Conservation (phyloP, 805 yeast genomes). For the Metschnikowia kofuensis region DNA sequence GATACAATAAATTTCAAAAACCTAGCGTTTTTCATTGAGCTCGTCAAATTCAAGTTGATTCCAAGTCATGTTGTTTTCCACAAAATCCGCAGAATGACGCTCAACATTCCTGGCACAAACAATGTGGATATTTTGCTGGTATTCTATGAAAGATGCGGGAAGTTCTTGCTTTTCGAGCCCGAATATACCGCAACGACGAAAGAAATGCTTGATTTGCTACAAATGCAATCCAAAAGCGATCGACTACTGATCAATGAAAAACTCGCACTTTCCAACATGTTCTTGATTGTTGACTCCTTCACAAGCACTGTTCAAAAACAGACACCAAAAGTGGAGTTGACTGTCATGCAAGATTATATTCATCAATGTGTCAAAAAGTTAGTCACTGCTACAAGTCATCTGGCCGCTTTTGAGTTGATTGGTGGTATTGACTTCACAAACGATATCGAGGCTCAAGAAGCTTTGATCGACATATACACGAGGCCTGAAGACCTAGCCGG, state of each 20-base stretch:
- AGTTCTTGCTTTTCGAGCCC: constrained; percentile 53
- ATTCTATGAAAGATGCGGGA: constrained; percentile 74
- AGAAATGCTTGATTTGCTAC: constrained; percentile 58
- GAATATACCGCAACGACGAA: constrained; percentile 59
- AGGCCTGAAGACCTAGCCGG: constrained; percentile 61
- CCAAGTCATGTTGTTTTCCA: constrained; percentile 74
- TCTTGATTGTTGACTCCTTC: constrained; percentile 52
- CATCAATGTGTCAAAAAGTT: constrained; percentile 12
- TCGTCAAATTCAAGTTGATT: constrained; percentile 71
- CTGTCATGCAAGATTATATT: constrained; percentile 13
- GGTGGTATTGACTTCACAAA: constrained; percentile 46
- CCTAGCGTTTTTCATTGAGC: constrained; percentile 65
- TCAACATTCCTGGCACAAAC: constrained; percentile 47
- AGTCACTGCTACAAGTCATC: constrained; percentile 1
- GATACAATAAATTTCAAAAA: constrained; percentile 53
- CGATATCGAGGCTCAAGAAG: constrained; percentile 29
- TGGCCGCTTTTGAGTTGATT: constrained; percentile 4
- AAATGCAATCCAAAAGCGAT: constrained; percentile 46
- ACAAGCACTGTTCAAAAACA: constrained; percentile 7
- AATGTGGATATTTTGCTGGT: constrained; percentile 68
- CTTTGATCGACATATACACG: constrained; percentile 43
- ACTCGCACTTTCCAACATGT: constrained; percentile 55
- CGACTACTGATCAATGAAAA: constrained; percentile 53
- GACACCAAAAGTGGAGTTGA: background rate
- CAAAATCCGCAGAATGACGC: constrained; percentile 59